Base-by-base conservation (phyloP, 495 filamentous ascomycete genomes). In the Trichoderma erinaceum region DNA sequence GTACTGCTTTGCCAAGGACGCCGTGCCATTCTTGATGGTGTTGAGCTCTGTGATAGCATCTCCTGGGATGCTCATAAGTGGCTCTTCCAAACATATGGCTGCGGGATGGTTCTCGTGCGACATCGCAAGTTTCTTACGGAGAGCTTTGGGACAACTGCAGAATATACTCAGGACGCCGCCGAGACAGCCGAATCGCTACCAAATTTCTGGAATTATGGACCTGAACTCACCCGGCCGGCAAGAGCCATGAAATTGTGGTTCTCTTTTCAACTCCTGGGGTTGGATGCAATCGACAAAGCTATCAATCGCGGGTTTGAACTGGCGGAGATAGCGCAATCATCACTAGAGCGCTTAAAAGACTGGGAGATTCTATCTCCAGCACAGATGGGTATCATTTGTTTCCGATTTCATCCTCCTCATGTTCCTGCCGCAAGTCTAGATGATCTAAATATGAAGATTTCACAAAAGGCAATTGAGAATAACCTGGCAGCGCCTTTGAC, bases 31-130 rank as follows among this genome's bases (percentile, higher is more conserved):
- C 41, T 70, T 6, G 21, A 63, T 11, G 72, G 67, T 12, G 4
- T 74, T 2, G 64, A 67, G 10, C 32, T 35, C 11, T 73, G 69
- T n/a, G 70, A 74, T 44, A 74, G 72, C 68, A 69, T 77, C 16
- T 68, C 75, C 10, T 77, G 75, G 75, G 75, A 77, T 64, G 72
- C 68, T 5, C 75, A 77, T 66, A 77, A 77, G 65, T 77, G 75
- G 74, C 71, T 77, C 4, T 75, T 77, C 66, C 72, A 74, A 44
- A 74, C 72, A 3, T 70, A 73, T 58, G 70, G 73, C 16, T 76
- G 73, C 52, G 71, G 74, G 3, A 67, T 70, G 18, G 44, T 71
- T 10, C 52, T 74, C 25, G 65, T 71, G 41, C 66, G 70, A 23
- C 66, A 72, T 18, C 50, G 58, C 13, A 61, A 35, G 13, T 46